Evolutionary conservation across 83 land plant species (phyloP).

Genomic region (Picea engelmannii): DNA sequence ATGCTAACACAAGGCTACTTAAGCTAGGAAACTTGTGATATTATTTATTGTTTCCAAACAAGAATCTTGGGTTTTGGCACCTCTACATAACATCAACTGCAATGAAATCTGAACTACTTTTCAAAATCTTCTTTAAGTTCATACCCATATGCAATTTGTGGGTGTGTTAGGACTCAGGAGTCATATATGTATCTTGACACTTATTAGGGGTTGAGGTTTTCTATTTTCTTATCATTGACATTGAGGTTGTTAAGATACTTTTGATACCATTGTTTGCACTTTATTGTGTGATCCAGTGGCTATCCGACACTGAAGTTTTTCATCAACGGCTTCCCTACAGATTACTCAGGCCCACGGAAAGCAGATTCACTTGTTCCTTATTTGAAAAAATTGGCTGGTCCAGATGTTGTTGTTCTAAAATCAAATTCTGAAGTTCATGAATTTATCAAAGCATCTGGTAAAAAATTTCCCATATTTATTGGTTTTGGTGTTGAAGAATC

Average conservation of each 20-base stretch:
- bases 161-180: background rate
- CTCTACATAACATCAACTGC: background rate
- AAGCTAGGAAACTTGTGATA: background rate
- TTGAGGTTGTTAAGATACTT: background rate
- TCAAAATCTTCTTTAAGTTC: background rate
- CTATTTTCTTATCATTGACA: background rate
- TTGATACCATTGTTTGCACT: conserved; percentile 4
- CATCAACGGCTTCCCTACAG: conserved; percentile 77
- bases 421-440: conserved; percentile 51
- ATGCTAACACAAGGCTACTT: background rate
- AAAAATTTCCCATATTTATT: conserved; percentile 67
- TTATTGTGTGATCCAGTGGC: conserved; percentile 45
- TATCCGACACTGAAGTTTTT: conserved; percentile 86
- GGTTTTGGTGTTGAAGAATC: conserved; percentile 80
- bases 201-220: background rate
- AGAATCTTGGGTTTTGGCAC: background rate
- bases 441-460: conserved; percentile 57
- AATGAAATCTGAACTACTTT: background rate
- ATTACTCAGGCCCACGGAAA: conserved; percentile 83
- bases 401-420: conserved; percentile 66
- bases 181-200: background rate
- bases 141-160: background rate
- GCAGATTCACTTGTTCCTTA: conserved; percentile 59
- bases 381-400: conserved; percentile 70
- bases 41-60: background rate